A percentile compares a stretch with the other conserved stretches of the same genome.
Evolutionary conservation across 202 grass and related monocot genomes (phyloP).

Genomic region (Zoysia matrella): DNA sequence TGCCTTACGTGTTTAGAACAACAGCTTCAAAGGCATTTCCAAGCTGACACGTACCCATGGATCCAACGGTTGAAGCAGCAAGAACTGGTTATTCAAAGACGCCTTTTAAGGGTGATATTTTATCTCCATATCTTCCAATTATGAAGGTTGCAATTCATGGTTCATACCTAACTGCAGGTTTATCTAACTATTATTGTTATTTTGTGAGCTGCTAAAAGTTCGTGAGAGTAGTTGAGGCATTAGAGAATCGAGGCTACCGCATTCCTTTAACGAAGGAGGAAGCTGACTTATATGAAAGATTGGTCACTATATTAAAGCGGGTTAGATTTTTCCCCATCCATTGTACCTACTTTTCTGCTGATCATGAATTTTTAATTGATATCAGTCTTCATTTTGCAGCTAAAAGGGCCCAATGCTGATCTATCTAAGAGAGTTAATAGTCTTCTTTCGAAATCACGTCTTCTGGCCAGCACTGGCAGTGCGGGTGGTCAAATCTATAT

Average conservation of each 20-base stretch:
- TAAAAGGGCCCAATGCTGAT: constrained; percentile 82
- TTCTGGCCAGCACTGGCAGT: constrained; percentile 61
- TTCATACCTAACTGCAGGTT: constrained; percentile 2
- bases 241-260: constrained; percentile 81
- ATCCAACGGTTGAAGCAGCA: constrained; percentile 91
- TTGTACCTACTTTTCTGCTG: constrained; percentile 24
- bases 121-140: constrained; percentile 16
- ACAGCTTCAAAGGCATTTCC: constrained; percentile 91
- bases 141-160: neutral
- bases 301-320: constrained; percentile 66
- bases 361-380: constrained; percentile 12
- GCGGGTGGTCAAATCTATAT: constrained; percentile 63
- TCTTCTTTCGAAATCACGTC: constrained; percentile 67
- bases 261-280: constrained; percentile 79
- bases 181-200: constrained; percentile 23
- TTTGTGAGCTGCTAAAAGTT: constrained; percentile 59
- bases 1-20: constrained; percentile 21
- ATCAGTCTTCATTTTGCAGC: constrained; percentile 40
- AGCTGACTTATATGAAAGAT: constrained; percentile 68
- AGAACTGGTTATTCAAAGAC: constrained; percentile 82
- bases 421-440: constrained; percentile 81
- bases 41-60: constrained; percentile 79
- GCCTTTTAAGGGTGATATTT: constrained; percentile 79
- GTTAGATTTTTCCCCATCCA: constrained; percentile 40
- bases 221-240: constrained; percentile 85